Evolutionary conservation across 306 rosid genomes (phyloP).

Genomic region (Rosa chinensis): DNA sequence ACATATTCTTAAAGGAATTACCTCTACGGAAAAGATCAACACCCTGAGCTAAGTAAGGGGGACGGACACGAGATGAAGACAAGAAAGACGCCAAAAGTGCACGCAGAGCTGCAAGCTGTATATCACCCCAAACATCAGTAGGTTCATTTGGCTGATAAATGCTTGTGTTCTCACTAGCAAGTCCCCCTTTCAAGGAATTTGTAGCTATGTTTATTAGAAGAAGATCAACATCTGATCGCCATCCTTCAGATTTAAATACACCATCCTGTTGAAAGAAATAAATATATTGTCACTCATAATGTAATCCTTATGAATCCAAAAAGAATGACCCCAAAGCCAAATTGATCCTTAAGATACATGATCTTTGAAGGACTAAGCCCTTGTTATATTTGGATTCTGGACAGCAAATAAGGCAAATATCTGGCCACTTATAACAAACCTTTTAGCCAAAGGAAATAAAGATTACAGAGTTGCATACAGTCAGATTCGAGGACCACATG

Average conservation of each 20-base stretch:
- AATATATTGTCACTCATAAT: slow-evolving; percentile 1
- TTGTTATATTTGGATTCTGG: background rate
- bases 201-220: slow-evolving; percentile 55
- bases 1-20: slow-evolving; percentile 31
- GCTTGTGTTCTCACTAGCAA: slow-evolving; percentile 42
- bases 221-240: slow-evolving; percentile 63
- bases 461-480: background rate
- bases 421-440: background rate
- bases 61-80: slow-evolving; percentile 50
- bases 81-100: slow-evolving; percentile 79
- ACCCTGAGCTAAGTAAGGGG: slow-evolving; percentile 75
- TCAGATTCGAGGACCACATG: background rate
- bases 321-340: background rate
- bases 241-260: slow-evolving; percentile 49
- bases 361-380: background rate
- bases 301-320: background rate
- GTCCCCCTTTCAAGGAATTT: slow-evolving; percentile 51
- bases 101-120: slow-evolving; percentile 77
- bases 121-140: slow-evolving; percentile 43
- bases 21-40: slow-evolving; percentile 82
- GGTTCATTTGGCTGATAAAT: slow-evolving; percentile 43
- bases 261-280: slow-evolving; percentile 61
- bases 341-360: background rate
- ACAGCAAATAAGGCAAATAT: background rate
- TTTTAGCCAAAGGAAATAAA: background rate